A percentile compares a stretch with the other conserved stretches of the same genome.
Conservation (phyloP, 2,329 filamentous ascomycete genomes). For the Pseudogymnoascus sp. region DNA sequence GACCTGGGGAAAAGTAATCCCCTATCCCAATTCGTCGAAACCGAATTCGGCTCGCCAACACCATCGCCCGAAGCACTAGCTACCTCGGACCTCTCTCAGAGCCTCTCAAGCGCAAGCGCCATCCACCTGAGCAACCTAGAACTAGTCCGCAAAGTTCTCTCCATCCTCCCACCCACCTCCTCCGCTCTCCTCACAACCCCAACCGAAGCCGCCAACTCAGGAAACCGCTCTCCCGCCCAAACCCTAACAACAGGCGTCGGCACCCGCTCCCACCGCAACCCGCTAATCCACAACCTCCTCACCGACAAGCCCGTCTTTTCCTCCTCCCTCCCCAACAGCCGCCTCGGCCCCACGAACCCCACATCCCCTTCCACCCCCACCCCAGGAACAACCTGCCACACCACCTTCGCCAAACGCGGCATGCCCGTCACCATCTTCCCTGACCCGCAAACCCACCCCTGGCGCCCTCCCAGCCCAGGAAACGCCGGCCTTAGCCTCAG, state of each 20-base stretch:
- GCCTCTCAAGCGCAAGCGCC: slow-evolving; percentile 23
- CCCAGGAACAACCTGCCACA: slow-evolving; percentile 38
- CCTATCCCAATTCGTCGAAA: slow-evolving; percentile 9
- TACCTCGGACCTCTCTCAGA: slow-evolving; percentile 12
- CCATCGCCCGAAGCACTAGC: neutral
- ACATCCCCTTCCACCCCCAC: slow-evolving; percentile 23
- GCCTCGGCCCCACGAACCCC: slow-evolving; percentile 35
- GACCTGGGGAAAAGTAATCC: neutral
- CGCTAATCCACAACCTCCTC: slow-evolving; percentile 87
- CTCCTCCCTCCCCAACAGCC: slow-evolving; percentile 72
- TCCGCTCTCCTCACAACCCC: slow-evolving; percentile 88
- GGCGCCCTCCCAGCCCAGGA: slow-evolving; percentile 57
- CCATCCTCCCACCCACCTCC: slow-evolving; percentile 71
- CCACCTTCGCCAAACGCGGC: slow-evolving; percentile 83
- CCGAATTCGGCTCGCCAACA: neutral
- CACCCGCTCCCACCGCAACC: slow-evolving; percentile 58
- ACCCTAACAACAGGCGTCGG: slow-evolving; percentile 32
- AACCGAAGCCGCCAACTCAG: slow-evolving; percentile 58
- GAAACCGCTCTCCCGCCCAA: slow-evolving; percentile 30
- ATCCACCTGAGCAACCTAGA: slow-evolving; percentile 63
- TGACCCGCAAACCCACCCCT: slow-evolving; percentile 54
- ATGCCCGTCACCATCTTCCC: slow-evolving; percentile 83
- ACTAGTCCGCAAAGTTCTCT: slow-evolving; percentile 60
- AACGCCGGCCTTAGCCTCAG: slow-evolving; percentile 59
- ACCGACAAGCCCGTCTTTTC: slow-evolving; percentile 92